Evolutionary conservation across 1,284 basidiomycete genomes (phyloP), one percentile per base, ranked within the genome.

Genomic region (Rhodotorula sp.): DNA sequence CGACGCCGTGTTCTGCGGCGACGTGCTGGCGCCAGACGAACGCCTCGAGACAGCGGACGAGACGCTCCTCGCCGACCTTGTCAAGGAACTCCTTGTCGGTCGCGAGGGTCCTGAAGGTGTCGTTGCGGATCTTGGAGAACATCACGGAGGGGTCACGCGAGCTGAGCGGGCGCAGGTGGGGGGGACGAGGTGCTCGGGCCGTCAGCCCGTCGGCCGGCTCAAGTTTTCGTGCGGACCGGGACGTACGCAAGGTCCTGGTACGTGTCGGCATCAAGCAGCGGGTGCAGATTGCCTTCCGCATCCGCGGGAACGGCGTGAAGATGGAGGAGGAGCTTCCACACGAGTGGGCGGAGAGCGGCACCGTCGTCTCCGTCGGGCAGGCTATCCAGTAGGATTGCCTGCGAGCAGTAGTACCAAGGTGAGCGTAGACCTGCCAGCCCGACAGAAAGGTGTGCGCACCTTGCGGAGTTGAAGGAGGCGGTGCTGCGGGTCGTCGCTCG

Each of bases 31-130:
- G 86, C 96, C 96, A 99, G 5, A 97, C 95, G 81, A 97, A 98
- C 1, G 95, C 96, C 80, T 99, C 96, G 37, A 99, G 84, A 25
- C 97, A 83, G 37, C 96, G 87, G 71, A 98, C 90, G n/a, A 98
- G 87, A 91, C 95, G 96, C 77, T 95, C 94, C 82, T 98, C 94
- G 44, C 90, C 88, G 27, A 99, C 96, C 64, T 91, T 89, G 79
- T 93, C 91, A 82, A 96, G 95, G 85, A 98, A 99, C 17, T 91
- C 91, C 74, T 89, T 88, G 81, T 98, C 96, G 1, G 95, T 98
- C 3, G 95, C 94, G 34, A 99, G 83, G 19, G 96, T 99, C 66
- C 96, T 92, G 78, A 84, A 83, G 44, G 80, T 81, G 76, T 87
- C 85, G 77, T 86, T 85, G 44, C 83, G 82, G 78, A 87, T 82